Conservation (phyloP, 73 alveolate species). For the Symbiodinium pilosum region DNA sequence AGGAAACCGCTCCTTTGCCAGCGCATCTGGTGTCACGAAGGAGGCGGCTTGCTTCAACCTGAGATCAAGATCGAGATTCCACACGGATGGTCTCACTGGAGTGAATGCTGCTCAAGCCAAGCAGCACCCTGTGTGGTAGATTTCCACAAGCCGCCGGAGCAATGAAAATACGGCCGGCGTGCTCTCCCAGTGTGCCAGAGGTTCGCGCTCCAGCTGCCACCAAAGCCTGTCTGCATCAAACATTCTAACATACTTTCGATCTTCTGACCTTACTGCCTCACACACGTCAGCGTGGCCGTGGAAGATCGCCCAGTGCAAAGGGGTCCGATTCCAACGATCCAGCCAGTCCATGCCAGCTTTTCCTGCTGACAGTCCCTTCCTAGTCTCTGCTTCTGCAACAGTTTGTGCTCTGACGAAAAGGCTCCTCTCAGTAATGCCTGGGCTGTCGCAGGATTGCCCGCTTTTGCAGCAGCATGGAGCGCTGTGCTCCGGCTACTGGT, state of each 20-base stretch:
- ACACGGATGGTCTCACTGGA: too few relatives aligned
- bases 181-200: conserved; percentile 58
- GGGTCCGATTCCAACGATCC: conserved; percentile 92
- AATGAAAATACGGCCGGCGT: conserved; percentile 58
- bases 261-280: too few relatives aligned
- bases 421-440: conserved; percentile 11
- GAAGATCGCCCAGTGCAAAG: conserved; percentile 86
- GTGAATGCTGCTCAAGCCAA: too few relatives aligned
- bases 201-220: conserved; percentile 47
- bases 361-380: neutral
- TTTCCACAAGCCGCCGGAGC: conserved; percentile 40
- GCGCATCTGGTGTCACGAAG: conserved; percentile 54
- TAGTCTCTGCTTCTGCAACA: neutral
- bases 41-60: conserved; percentile 34
- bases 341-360: conserved; percentile 53
- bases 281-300: conserved; percentile 55
- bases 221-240: neutral
- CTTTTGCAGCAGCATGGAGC: conserved; percentile 80
- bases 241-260: too few relatives aligned
- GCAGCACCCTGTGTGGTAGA: conserved; percentile 70
- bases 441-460: conserved; percentile 47
- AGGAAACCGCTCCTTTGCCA: conserved; percentile 13
- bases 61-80: neutral
- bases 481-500: conserved; percentile 79
- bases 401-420: too few relatives aligned